Evolutionary conservation across 225 moss, liverwort and hornwort species (phyloP).

Genomic region (Marchantia paleacea): DNA sequence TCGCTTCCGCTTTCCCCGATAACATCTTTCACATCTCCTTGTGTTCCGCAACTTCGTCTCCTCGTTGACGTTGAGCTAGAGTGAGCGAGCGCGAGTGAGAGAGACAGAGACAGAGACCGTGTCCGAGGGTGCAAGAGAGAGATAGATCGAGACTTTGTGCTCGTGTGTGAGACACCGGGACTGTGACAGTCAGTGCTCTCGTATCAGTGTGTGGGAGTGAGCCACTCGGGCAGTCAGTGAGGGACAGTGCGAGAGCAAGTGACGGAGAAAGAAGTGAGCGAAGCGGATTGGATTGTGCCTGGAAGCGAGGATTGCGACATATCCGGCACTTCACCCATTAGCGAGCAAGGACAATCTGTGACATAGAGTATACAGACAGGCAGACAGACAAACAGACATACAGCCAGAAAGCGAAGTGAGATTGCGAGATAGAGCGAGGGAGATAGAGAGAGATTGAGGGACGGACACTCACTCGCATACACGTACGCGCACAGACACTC

Average conservation of each 20-base stretch:
- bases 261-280: background rate
- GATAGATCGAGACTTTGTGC: background rate
- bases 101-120: background rate
- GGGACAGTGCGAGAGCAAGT: background rate
- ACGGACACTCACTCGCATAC: background rate
- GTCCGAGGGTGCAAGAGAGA: background rate
- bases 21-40: background rate
- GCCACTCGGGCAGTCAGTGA: background rate
- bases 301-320: constrained; percentile 1
- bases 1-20: constrained; percentile 8
- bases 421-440: background rate
- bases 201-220: background rate
- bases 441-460: background rate
- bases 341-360: constrained; percentile 9
- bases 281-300: background rate
- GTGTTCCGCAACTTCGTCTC: background rate
- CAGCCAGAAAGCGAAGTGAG: background rate
- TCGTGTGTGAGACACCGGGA: background rate
- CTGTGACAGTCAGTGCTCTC: background rate
- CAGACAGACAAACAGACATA: background rate
- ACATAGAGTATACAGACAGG: background rate
- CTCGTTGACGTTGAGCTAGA: background rate
- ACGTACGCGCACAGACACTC: background rate
- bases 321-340: background rate
- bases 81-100: background rate